phyloP scores from a whole-genome alignment of 441 rosid species.

The Sinapis alba region DNA sequence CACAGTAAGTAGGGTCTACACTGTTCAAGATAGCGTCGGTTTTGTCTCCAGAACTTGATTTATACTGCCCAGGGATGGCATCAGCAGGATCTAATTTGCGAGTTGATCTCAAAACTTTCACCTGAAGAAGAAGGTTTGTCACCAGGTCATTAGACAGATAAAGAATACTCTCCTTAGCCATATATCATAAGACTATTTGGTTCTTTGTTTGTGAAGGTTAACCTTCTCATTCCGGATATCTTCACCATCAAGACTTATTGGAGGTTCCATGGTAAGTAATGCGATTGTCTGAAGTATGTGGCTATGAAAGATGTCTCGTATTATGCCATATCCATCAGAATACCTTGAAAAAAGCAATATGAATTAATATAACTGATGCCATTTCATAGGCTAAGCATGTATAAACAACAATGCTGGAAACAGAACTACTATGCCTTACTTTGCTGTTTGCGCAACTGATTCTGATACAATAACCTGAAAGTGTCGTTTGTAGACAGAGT shows the following conservation, averaged over 20 bases:
- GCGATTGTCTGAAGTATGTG: slow-evolving; percentile 83
- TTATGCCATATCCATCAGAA: slow-evolving; percentile 85
- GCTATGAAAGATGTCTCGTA: slow-evolving; percentile 76
- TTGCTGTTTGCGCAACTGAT: slow-evolving; percentile 47
- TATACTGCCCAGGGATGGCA: slow-evolving; percentile 79
- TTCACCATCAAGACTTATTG: slow-evolving; percentile 80
- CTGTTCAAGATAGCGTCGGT: slow-evolving; percentile 43
- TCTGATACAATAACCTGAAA: slow-evolving; percentile 75
- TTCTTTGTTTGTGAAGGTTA: background rate
- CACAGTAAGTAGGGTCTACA: slow-evolving; percentile 70
- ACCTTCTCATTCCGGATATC: slow-evolving; percentile 90
- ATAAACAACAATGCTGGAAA: slow-evolving; percentile 6
- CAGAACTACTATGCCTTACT: slow-evolving; percentile 40
- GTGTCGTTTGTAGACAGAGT: slow-evolving; percentile 20
- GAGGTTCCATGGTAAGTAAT: slow-evolving; percentile 90
- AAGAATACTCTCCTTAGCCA: background rate
- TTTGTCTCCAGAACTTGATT: slow-evolving; percentile 51
- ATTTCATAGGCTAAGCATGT: slow-evolving; percentile 6
- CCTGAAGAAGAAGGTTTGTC: slow-evolving; percentile 47
- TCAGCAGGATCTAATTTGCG: slow-evolving; percentile 56
- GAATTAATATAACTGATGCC: slow-evolving; percentile 1
- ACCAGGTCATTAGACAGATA: slow-evolving; percentile 13
- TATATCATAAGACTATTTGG: background rate
- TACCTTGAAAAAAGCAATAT: slow-evolving; percentile 42
- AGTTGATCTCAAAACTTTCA: slow-evolving; percentile 76